Percentiles rank a stretch among this genome's conserved stretches.
Conservation (phyloP, 2,329 filamentous ascomycete species). For the Verticillium dahliae region DNA sequence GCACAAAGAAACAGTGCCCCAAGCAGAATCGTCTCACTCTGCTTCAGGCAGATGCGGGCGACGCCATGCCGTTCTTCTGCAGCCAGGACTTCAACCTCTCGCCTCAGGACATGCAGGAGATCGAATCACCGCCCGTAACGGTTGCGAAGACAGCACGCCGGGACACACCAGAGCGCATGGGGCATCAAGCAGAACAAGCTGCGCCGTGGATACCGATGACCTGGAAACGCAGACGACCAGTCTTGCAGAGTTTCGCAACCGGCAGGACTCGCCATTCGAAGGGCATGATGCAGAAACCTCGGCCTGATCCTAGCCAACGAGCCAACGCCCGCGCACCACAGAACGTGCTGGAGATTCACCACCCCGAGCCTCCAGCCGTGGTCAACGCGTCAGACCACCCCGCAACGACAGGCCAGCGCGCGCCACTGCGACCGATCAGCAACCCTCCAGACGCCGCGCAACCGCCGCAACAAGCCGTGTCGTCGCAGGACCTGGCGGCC, state of each 20-base stretch:
- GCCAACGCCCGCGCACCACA: not conserved
- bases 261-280: not conserved
- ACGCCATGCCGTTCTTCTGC: constrained; percentile 25
- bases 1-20: too few species aligned
- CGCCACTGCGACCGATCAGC: not conserved
- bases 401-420: not conserved
- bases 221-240: too few species aligned
- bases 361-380: too few species aligned
- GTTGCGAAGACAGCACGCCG: not conserved
- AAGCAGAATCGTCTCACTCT: not conserved
- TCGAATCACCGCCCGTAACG: constrained; percentile 22
- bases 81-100: constrained; percentile 40
- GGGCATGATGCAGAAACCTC: not conserved
- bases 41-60: not conserved
- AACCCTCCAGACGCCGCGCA: not conserved
- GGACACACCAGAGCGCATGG: too few species aligned
- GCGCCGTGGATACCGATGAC: too few species aligned
- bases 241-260: too few species aligned
- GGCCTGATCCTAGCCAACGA: not conserved
- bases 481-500: constrained; percentile 2
- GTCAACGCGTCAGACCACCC: not conserved
- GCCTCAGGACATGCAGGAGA: constrained; percentile 38
- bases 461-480: constrained; percentile 1
- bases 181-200: too few species aligned
- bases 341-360: too few species aligned